A percentile compares a stretch with the other conserved stretches of the same genome.
Evolutionary conservation across 352 stramenopile genomes (phyloP).

Genomic region (Phytophthora hybrid): DNA sequence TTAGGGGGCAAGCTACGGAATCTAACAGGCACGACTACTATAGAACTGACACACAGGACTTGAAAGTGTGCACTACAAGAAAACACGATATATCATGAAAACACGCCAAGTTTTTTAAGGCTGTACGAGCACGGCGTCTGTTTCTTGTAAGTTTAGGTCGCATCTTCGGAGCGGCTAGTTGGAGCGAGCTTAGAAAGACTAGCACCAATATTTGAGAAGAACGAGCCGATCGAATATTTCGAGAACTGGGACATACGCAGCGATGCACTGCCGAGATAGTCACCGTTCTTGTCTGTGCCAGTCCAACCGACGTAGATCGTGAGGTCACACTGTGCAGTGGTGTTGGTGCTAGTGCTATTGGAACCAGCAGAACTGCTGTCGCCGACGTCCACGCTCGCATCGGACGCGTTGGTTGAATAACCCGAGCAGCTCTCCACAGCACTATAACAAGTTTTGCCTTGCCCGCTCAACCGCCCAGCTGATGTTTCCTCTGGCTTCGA

Average conservation of each 20-base stretch:
- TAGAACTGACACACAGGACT: slow-evolving; percentile 18
- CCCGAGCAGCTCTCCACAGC: slow-evolving; percentile 41
- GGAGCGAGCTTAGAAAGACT: slow-evolving; percentile 62
- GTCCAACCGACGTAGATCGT: slow-evolving; percentile 87
- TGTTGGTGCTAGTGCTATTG: slow-evolving; percentile 38
- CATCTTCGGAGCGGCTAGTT: slow-evolving; percentile 54
- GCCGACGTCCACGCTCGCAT: slow-evolving; percentile 28
- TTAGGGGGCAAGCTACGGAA: slow-evolving; percentile 20
- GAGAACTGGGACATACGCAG: slow-evolving; percentile 87
- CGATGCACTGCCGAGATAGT: slow-evolving; percentile 80
- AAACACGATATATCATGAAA: slow-evolving; percentile 11
- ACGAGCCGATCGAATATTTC: slow-evolving; percentile 85
- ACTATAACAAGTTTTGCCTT: slow-evolving; percentile 78
- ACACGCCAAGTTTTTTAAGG: slow-evolving; percentile 7
- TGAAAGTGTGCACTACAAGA: slow-evolving; percentile 19
- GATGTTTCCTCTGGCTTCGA: slow-evolving; percentile 58
- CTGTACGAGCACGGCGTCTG: background rate
- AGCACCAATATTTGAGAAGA: slow-evolving; percentile 69
- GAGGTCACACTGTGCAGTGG: slow-evolving; percentile 64
- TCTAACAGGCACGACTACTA: background rate
- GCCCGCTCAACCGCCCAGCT: slow-evolving; percentile 47
- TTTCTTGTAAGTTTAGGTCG: slow-evolving; percentile 14
- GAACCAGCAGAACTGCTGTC: slow-evolving; percentile 23
- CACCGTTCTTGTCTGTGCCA: slow-evolving; percentile 77
- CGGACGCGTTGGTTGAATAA: slow-evolving; percentile 24